Conservation (phyloP, 805 yeast genomes). For the Starmerella apicola region DNA sequence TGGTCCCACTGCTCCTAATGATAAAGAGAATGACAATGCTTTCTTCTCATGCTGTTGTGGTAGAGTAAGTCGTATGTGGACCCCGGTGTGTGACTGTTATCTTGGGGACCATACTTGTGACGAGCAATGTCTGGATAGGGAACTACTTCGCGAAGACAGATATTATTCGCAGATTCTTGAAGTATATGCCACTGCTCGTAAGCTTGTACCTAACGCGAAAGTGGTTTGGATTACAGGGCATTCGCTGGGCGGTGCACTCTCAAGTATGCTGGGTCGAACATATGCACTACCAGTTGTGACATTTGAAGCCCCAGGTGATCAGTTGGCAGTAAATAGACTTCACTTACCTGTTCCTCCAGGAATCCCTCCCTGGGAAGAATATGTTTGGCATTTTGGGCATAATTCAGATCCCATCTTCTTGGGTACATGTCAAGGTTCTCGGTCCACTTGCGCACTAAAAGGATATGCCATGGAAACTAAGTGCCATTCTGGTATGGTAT, state of each 20-base stretch:
- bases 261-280: slow-evolving; percentile 72
- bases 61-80: slow-evolving; percentile 80
- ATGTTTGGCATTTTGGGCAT: slow-evolving; percentile 91
- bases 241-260: slow-evolving; percentile 82
- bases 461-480: slow-evolving; percentile 97
- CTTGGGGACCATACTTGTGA: slow-evolving; percentile 62
- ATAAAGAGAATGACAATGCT: slow-evolving; percentile 76
- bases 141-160: slow-evolving; percentile 58
- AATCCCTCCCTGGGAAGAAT: slow-evolving; percentile 59
- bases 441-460: slow-evolving; percentile 75
- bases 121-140: slow-evolving; percentile 72
- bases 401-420: slow-evolving; percentile 93
- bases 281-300: slow-evolving; percentile 83
- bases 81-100: slow-evolving; percentile 90
- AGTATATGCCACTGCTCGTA: slow-evolving; percentile 58
- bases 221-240: slow-evolving; percentile 90
- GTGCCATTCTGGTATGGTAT: slow-evolving; percentile 81
- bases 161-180: slow-evolving; percentile 73
- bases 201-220: slow-evolving; percentile 48
- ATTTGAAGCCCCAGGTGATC: slow-evolving; percentile 88
- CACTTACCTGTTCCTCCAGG: slow-evolving; percentile 94
- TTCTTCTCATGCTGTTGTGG: slow-evolving; percentile 95
- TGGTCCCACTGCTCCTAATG: slow-evolving; percentile 65
- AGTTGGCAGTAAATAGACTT: slow-evolving; percentile 65
- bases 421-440: slow-evolving; percentile 95